A percentile compares a stretch with the other conserved stretches of the same genome.
Conservation (phyloP, 2,329 filamentous ascomycete genomes). For the Laburnicola sp. region DNA sequence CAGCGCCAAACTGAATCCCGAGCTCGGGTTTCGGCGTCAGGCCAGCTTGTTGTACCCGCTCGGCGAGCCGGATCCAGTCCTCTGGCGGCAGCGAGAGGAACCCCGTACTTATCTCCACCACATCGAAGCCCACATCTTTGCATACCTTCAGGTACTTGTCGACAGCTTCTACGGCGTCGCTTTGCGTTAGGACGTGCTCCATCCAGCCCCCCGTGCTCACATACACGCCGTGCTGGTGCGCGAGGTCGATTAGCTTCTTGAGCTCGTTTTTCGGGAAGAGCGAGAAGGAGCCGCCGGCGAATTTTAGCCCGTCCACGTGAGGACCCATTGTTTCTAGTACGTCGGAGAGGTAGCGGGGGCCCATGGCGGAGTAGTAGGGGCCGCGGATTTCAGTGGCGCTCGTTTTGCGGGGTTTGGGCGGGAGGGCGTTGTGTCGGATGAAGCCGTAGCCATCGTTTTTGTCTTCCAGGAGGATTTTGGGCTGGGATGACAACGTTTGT, state of each 20-base stretch:
- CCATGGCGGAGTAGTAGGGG: no score
- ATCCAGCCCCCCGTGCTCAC: slow-evolving; percentile 61
- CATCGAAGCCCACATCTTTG: slow-evolving; percentile 59
- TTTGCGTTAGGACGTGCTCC: slow-evolving; percentile 57
- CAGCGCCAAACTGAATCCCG: slow-evolving; percentile 61
- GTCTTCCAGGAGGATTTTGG: no score
- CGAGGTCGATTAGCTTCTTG: slow-evolving; percentile 54
- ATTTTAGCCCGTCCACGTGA: slow-evolving; percentile 60
- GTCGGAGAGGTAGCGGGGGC: no score
- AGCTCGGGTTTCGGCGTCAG: slow-evolving; percentile 59
- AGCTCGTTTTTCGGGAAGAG: slow-evolving; percentile 53
- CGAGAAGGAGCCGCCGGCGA: slow-evolving; percentile 58
- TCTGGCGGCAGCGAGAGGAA: slow-evolving; percentile 50
- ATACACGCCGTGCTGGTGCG: slow-evolving; percentile 55
- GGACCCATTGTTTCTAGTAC: no score
- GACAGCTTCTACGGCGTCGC: slow-evolving; percentile 50
- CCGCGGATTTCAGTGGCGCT: no score
- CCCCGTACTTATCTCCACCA: slow-evolving; percentile 57
- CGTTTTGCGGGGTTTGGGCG: no score
- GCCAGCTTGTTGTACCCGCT: slow-evolving; percentile 49
- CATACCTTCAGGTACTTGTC: slow-evolving; percentile 57
- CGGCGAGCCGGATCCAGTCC: slow-evolving; percentile 22
- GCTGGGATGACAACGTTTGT: no score
- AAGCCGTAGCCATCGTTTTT: no score
- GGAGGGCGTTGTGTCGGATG: no score